These are phyloP conservation scores for Sporothrix pallida DNA, from an alignment of 2,329 filamentous ascomycete species.

Conservation along the genomic window DNA sequence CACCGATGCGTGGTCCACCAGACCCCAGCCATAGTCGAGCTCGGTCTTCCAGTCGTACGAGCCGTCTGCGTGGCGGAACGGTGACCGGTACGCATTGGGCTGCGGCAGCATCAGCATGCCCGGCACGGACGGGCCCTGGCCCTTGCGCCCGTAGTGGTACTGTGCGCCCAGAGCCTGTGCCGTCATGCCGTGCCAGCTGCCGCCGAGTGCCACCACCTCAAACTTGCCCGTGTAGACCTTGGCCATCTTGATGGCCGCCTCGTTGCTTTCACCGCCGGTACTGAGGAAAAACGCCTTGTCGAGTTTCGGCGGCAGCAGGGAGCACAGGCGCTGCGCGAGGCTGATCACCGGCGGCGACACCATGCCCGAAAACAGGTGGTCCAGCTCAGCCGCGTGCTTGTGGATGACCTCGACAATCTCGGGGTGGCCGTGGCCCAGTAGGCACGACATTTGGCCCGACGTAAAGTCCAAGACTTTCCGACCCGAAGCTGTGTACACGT, in stretches of 20 bases:
- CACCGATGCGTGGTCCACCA: constrained; percentile 63
- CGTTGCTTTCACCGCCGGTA: constrained; percentile 33
- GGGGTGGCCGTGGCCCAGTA: constrained; percentile 62
- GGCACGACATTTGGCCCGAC: constrained; percentile 64
- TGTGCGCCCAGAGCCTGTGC: constrained; percentile 57
- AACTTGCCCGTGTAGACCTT: constrained; percentile 68
- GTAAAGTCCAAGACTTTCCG: constrained; percentile 62
- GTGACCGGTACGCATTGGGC: constrained; percentile 66
- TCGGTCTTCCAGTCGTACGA: constrained; percentile 70
- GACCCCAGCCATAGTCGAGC: constrained; percentile 64
- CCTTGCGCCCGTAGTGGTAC: constrained; percentile 59
- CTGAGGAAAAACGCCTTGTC: constrained; percentile 62
- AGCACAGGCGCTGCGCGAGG: constrained; percentile 56
- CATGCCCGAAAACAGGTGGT: constrained; percentile 65
- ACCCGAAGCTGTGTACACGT: constrained; percentile 52
- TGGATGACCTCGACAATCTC: constrained; percentile 61
- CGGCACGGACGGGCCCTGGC: constrained; percentile 55
- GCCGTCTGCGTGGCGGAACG: constrained; percentile 64
- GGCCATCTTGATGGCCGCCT: constrained; percentile 55
- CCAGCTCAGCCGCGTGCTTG: constrained; percentile 54
- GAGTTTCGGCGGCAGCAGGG: constrained; percentile 54
- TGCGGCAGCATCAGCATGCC: constrained; percentile 64
- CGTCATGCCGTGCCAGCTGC: constrained; percentile 67
- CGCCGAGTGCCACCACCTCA: constrained; percentile 65
- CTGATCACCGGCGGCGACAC: constrained; percentile 59